A percentile compares a stretch with the other conserved stretches of the same genome.
Conservation (phyloP, 495 filamentous ascomycete species). For the Daldinia loculata region DNA sequence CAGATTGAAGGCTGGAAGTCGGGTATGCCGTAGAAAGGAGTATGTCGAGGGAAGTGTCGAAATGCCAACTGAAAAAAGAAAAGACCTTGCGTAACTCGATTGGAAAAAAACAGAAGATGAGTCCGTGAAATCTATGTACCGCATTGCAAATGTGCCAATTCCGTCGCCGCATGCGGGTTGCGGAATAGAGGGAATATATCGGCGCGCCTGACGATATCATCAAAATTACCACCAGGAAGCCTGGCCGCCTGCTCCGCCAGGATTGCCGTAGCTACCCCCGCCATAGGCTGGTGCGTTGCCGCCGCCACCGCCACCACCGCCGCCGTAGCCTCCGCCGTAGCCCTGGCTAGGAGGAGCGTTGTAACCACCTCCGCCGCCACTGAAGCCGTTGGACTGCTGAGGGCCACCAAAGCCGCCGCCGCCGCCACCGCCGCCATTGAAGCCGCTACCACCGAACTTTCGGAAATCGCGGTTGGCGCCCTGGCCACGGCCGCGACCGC, state of each 20-base stretch:
- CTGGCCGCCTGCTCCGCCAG: slow-evolving; percentile 80
- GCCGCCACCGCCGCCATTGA: slow-evolving; percentile 61
- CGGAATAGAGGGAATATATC: slow-evolving; percentile 15
- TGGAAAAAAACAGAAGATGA: slow-evolving; percentile 40
- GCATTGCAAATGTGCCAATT: slow-evolving; percentile 33
- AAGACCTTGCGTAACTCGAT: slow-evolving; percentile 41
- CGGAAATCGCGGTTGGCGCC: slow-evolving; percentile 87
- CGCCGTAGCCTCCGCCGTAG: slow-evolving; percentile 57
- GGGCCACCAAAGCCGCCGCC: slow-evolving; percentile 44
- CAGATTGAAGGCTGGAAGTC: slow-evolving; percentile 49
- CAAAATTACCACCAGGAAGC: slow-evolving; percentile 92
- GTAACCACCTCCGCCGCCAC: slow-evolving; percentile 59
- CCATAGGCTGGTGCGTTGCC: slow-evolving; percentile 40
- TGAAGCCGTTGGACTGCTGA: slow-evolving; percentile 53
- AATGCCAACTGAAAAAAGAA: slow-evolving; percentile 46
- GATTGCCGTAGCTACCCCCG: slow-evolving; percentile 81
- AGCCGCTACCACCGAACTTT: slow-evolving; percentile 70
- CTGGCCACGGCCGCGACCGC: slow-evolving; percentile 70
- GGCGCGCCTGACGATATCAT: slow-evolving; percentile 21
- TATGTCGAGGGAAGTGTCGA: slow-evolving; percentile 47
- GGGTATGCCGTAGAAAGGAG: slow-evolving; percentile 51
- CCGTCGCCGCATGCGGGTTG: slow-evolving; percentile 28
- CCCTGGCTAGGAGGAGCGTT: slow-evolving; percentile 54
- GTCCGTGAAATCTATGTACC: slow-evolving; percentile 42
- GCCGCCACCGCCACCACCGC: slow-evolving; percentile 57